These are phyloP conservation scores for Microdochium trichocladiopsis DNA, from an alignment of 2,329 filamentous ascomycete species.

Conservation along the genomic window DNA sequence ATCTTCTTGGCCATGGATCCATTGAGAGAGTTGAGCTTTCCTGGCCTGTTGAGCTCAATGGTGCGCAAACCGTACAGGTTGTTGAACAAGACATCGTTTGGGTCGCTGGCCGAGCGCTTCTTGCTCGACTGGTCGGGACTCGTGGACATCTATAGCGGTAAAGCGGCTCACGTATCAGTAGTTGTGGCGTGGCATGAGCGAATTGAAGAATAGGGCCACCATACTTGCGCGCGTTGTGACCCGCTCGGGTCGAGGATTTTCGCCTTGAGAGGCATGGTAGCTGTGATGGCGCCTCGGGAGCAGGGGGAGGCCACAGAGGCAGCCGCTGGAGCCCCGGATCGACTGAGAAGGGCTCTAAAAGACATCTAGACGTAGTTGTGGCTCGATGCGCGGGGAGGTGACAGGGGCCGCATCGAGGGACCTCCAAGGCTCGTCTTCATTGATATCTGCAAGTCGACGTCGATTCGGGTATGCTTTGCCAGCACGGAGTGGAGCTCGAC, in stretches of 20 bases:
- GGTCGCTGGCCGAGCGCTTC: slow-evolving; percentile 61
- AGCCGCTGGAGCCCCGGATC: slow-evolving; percentile 39
- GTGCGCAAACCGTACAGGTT: slow-evolving; percentile 83
- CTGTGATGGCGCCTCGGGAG: slow-evolving; percentile 27
- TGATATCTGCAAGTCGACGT: neutral
- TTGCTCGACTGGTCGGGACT: slow-evolving; percentile 27
- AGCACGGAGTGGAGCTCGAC: neutral
- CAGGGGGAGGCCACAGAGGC: slow-evolving; percentile 34
- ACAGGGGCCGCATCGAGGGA: slow-evolving; percentile 23
- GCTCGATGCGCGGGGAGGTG: slow-evolving; percentile 24
- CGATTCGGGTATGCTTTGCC: neutral
- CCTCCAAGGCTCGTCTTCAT: slow-evolving; percentile 1
- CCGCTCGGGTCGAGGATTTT: slow-evolving; percentile 60
- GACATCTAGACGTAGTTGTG: slow-evolving; percentile 43
- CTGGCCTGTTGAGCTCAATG: slow-evolving; percentile 88
- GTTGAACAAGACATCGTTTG: slow-evolving; percentile 89
- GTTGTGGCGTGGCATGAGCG: neutral
- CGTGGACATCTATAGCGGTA: slow-evolving; percentile 27
- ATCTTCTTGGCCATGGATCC: slow-evolving; percentile 96
- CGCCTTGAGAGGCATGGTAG: slow-evolving; percentile 72
- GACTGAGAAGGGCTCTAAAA: slow-evolving; percentile 42
- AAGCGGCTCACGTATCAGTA: neutral
- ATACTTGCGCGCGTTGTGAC: slow-evolving; percentile 44
- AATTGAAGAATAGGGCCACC: slow-evolving; percentile 4
- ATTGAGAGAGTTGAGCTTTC: slow-evolving; percentile 88